phyloP scores from a whole-genome alignment of 495 filamentous ascomycete species.

The Aspergillus saccharolyticus region DNA sequence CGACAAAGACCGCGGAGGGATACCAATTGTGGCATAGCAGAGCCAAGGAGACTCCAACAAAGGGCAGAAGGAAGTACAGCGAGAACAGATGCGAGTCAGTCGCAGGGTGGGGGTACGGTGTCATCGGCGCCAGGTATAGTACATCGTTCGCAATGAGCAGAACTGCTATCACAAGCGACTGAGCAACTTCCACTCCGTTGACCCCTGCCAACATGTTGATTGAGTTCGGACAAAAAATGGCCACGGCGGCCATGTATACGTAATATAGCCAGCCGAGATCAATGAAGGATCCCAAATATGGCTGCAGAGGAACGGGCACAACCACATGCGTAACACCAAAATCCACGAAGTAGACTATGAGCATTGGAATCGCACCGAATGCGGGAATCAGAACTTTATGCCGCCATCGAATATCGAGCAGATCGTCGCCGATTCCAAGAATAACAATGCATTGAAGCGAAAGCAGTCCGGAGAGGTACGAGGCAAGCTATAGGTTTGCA shows the following conservation, averaged over 20 bases:
- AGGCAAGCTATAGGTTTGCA: slow-evolving; percentile 61
- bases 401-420: slow-evolving; percentile 97
- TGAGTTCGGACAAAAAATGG: slow-evolving; percentile 95
- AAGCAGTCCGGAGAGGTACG: slow-evolving; percentile 89
- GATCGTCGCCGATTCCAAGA: slow-evolving; percentile 89
- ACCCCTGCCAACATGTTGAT: slow-evolving; percentile 99
- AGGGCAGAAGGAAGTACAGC: slow-evolving; percentile 88
- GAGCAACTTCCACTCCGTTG: slow-evolving; percentile 93
- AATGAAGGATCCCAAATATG: slow-evolving; percentile 74
- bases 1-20: slow-evolving; percentile 90
- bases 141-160: slow-evolving; percentile 86
- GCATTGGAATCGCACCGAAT: slow-evolving; percentile 87
- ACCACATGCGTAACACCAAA: slow-evolving; percentile 96
- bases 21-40: slow-evolving; percentile 94
- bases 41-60: slow-evolving; percentile 85
- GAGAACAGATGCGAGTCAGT: slow-evolving; percentile 95
- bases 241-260: slow-evolving; percentile 87
- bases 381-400: slow-evolving; percentile 98
- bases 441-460: slow-evolving; percentile 85
- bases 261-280: slow-evolving; percentile 92
- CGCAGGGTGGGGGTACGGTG: slow-evolving; percentile 81
- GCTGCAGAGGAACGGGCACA: slow-evolving; percentile 75
- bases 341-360: slow-evolving; percentile 96
- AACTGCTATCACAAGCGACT: slow-evolving; percentile 85
- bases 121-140: slow-evolving; percentile 57